Percentiles rank a stretch among this genome's conserved stretches.
phyloP scores from a whole-genome alignment of 305 asterid genomes.

The Vinca major region DNA sequence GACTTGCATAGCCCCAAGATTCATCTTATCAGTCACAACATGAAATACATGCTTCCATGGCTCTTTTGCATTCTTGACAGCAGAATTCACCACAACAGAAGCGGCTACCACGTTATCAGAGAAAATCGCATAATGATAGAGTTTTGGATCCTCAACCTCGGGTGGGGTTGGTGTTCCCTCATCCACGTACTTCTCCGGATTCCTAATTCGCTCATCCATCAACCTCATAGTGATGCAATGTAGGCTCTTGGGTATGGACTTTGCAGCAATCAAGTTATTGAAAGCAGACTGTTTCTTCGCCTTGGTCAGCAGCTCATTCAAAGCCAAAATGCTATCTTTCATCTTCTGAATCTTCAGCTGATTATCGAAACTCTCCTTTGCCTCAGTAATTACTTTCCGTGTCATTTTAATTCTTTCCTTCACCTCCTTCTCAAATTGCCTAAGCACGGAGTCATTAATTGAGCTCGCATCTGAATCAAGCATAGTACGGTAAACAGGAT shows the following conservation, averaged over 20 bases:
- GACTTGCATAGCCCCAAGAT: constrained; percentile 92
- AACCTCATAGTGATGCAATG: constrained; percentile 71
- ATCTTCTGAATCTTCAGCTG: constrained; percentile 70
- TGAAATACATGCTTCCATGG: constrained; percentile 84
- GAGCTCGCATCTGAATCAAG: constrained; percentile 41
- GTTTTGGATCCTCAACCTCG: constrained; percentile 71
- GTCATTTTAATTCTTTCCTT: constrained; percentile 67
- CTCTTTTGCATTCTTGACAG: constrained; percentile 68
- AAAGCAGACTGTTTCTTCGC: constrained; percentile 75
- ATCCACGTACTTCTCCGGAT: constrained; percentile 59
- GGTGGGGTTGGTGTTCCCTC: constrained; percentile 63
- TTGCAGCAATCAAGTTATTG: constrained; percentile 80
- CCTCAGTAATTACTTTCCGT: constrained; percentile 60
- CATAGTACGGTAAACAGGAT: constrained; percentile 43
- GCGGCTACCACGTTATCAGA: constrained; percentile 80
- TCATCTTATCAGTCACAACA: constrained; percentile 92
- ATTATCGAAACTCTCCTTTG: constrained; percentile 70
- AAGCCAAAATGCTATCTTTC: constrained; percentile 63
- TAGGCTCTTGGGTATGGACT: constrained; percentile 81
- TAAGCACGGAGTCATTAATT: constrained; percentile 46
- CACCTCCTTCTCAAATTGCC: constrained; percentile 67
- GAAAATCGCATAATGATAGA: constrained; percentile 76
- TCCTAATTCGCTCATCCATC: constrained; percentile 78
- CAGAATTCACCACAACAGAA: constrained; percentile 80
- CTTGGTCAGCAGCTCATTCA: constrained; percentile 70